phyloP scores from a whole-genome alignment of 2,329 filamentous ascomycete species.

The Aspergillus terreus region DNA sequence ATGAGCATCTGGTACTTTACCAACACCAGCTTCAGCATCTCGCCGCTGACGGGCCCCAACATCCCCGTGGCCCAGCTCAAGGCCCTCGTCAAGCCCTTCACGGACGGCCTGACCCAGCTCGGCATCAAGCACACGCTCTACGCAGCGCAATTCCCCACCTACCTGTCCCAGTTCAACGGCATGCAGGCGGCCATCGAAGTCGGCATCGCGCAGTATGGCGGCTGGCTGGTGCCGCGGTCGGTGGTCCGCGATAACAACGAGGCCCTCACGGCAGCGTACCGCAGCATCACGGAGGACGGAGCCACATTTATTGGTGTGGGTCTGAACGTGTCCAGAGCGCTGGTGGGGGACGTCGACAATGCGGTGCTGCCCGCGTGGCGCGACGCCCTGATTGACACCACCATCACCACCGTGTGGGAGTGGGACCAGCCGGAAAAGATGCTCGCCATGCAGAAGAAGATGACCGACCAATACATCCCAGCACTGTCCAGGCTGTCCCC shows the following conservation, averaged over 20 bases:
- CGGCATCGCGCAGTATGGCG: conserved; percentile 36
- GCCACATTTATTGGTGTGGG: conserved; percentile 35
- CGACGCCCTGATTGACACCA: conserved; percentile 39
- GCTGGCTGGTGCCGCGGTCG: conserved; percentile 33
- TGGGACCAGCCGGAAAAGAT: conserved; percentile 32
- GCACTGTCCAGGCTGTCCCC: conserved; percentile 35
- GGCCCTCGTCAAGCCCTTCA: conserved; percentile 46
- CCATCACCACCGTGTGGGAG: conserved; percentile 36
- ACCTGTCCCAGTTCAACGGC: conserved; percentile 28
- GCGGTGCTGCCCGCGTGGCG: conserved; percentile 43
- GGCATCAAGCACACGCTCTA: conserved; percentile 30
- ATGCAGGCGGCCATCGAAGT: conserved; percentile 31
- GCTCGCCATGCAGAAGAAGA: conserved; percentile 31
- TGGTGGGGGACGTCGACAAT: conserved; percentile 40
- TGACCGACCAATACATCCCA: conserved; percentile 39
- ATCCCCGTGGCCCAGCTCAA: conserved; percentile 43
- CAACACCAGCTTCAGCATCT: conserved; percentile 47
- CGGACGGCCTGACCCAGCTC: conserved; percentile 34
- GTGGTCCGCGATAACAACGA: conserved; percentile 30
- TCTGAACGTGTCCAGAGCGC: conserved; percentile 35
- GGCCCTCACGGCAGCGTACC: conserved; percentile 28
- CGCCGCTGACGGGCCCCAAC: conserved; percentile 47
- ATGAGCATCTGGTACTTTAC: conserved; percentile 51
- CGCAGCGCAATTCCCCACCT: conserved; percentile 28
- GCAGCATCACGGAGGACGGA: conserved; percentile 32